Evolutionary conservation across 257 asterid genomes (phyloP).

Genomic region (Mentha longifolia): DNA sequence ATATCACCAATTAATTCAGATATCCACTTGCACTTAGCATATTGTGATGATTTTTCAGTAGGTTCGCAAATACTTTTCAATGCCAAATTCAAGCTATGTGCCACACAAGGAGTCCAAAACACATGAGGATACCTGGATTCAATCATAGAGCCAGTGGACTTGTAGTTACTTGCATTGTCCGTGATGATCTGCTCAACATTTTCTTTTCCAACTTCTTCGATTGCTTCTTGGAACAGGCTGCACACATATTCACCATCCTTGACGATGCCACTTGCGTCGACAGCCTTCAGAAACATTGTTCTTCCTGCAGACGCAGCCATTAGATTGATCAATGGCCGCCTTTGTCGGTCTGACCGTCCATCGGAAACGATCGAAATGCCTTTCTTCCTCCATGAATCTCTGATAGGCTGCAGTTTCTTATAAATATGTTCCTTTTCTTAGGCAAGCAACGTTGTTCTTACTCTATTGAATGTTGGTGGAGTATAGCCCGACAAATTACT

Average conservation of each 20-base stretch:
- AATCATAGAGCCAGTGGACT: background rate
- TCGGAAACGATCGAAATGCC: background rate
- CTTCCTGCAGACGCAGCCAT: background rate
- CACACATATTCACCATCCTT: background rate
- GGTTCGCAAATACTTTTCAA: background rate
- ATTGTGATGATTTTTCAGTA: background rate
- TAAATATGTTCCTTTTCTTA: background rate
- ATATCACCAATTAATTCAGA: background rate
- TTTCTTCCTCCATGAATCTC: conserved; percentile 10
- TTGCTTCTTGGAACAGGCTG: background rate
- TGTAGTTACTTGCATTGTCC: background rate
- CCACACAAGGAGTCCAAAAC: conserved; percentile 12
- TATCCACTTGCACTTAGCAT: background rate
- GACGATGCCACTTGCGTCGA: background rate
- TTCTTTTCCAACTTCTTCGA: background rate
- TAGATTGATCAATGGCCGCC: background rate
- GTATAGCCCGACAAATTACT: too few relatives aligned
- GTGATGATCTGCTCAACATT: background rate
- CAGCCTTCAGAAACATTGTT: background rate
- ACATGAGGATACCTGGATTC: background rate
- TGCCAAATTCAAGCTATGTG: background rate
- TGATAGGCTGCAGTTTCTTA: background rate
- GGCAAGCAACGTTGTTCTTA: too few relatives aligned
- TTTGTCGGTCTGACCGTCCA: background rate
- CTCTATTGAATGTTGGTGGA: too few relatives aligned